phyloP scores from a whole-genome alignment of 2,329 filamentous ascomycete species.

The Ophiostoma montium region DNA sequence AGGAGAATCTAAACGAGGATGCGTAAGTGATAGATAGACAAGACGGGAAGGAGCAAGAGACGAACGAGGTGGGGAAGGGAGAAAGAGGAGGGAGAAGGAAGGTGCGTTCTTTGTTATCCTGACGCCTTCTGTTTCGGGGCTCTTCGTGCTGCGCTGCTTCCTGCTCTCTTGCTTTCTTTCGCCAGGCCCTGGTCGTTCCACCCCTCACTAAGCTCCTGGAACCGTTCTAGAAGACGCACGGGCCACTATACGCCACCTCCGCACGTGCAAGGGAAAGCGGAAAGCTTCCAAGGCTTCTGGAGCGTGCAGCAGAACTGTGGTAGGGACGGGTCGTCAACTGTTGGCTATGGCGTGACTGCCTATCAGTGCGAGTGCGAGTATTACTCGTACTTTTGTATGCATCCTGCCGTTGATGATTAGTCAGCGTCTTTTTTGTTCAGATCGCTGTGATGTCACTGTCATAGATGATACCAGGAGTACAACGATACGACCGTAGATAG shows the following conservation, averaged over 20 bases:
- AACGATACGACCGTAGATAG: no score
- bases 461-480: no score
- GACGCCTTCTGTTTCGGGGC: not conserved
- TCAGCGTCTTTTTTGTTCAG: no score
- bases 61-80: not conserved
- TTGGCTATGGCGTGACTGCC: no score
- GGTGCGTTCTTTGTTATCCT: not conserved
- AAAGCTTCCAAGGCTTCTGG: conserved; percentile 10
- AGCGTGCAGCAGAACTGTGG: no score
- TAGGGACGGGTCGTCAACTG: no score
- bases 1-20: no score
- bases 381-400: no score
- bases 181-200: not conserved
- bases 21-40: no score
- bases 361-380: no score
- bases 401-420: no score
- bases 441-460: no score
- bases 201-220: conserved; percentile 10
- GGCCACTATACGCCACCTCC: conserved; percentile 12
- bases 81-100: not conserved
- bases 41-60: not conserved
- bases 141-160: not conserved
- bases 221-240: conserved; percentile 17
- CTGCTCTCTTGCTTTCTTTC: not conserved
- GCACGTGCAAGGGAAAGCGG: conserved; percentile 3